A percentile compares a stretch with the other conserved stretches of the same genome.
These are phyloP conservation scores for Blastomyces percursus DNA, from an alignment of 2,329 filamentous ascomycete genomes.

Conservation along the genomic window DNA sequence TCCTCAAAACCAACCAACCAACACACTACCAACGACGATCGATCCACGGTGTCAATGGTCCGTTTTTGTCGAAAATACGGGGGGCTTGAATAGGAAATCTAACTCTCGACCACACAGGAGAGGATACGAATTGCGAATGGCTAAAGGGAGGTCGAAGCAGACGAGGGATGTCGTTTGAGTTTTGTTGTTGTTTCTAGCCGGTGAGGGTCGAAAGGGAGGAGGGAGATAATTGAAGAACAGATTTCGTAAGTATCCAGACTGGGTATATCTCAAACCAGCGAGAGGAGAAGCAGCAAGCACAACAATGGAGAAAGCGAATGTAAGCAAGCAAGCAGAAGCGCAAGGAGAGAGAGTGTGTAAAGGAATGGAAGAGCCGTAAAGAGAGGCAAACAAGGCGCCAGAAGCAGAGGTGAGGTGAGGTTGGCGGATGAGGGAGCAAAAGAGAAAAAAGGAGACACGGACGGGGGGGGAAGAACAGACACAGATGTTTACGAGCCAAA, in stretches of 20 bases:
- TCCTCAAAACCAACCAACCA: neutral
- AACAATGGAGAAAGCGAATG: constrained; percentile 5
- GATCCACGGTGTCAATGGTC: neutral
- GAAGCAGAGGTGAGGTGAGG: neutral
- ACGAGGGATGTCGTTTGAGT: neutral
- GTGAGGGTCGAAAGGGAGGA: too few species aligned
- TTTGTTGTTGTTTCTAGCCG: too few species aligned
- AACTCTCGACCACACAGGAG: neutral
- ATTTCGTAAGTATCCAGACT: constrained; percentile 3
- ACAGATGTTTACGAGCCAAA: neutral
- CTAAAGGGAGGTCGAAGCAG: neutral
- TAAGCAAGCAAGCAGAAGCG: neutral
- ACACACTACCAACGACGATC: neutral
- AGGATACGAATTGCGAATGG: neutral
- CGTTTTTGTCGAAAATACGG: neutral
- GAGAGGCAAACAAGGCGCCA: neutral
- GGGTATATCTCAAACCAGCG: constrained; percentile 17
- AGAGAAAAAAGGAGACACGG: too few species aligned
- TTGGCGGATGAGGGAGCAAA: neutral
- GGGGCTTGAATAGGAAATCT: neutral
- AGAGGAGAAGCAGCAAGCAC: constrained; percentile 8
- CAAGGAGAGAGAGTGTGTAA: neutral
- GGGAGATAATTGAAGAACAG: neutral
- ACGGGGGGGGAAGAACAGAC: neutral
- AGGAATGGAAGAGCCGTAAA: constrained; percentile 2